Evolutionary conservation across 768 basidiomycete genomes (phyloP), one percentile per base, ranked within the genome.

Genomic region (Dendrothele bispora): DNA sequence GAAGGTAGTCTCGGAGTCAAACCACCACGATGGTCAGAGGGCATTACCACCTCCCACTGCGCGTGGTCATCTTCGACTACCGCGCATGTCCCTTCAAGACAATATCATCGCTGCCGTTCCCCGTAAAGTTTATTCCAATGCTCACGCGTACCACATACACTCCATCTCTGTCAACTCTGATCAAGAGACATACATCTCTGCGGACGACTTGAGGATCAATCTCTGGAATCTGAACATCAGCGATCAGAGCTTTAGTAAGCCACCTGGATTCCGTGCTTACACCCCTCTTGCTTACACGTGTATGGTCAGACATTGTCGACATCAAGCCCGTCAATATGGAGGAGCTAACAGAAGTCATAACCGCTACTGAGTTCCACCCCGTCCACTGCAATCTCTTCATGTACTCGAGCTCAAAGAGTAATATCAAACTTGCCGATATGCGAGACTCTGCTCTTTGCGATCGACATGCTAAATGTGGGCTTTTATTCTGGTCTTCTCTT

Each of bases 261-360:
- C 15, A 18, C 35, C 32, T 44, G 43, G 39, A 28, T 35, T 42
- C 40, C 35, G 35, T 18, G 21, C 36, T 30, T 39, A 20, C 40
- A n/a, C n/a, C n/a, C n/a, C 26, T 46, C 35, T 29, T 47, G 17
- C 36, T 47, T 38, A 47, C 18, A 17, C 14, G 12, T 22, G 20
- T 28, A 20, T 7, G n/a, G 38, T 27, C 43, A 99, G 97, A 99
- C 71, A 98, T 99, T 61, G 95, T 99, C 54, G 97, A 99, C 68
- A 98, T 99, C 82, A 99, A 99, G 66, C 97, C 97, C 2, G 84
- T 92, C 60, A 99, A 99, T 69, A 99, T 99, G 97, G 97, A 99
- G 65, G 97, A 99, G 67, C 78, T 99, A 46, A 98, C 97, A 14
- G 97, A 99, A 66, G 97, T 99, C 64, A 98, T 99, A 68, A 99